A percentile compares a stretch with the other conserved stretches of the same genome.
Evolutionary conservation across 352 stramenopile genomes (phyloP).

Genomic region (Globisporangium orthogonon): DNA sequence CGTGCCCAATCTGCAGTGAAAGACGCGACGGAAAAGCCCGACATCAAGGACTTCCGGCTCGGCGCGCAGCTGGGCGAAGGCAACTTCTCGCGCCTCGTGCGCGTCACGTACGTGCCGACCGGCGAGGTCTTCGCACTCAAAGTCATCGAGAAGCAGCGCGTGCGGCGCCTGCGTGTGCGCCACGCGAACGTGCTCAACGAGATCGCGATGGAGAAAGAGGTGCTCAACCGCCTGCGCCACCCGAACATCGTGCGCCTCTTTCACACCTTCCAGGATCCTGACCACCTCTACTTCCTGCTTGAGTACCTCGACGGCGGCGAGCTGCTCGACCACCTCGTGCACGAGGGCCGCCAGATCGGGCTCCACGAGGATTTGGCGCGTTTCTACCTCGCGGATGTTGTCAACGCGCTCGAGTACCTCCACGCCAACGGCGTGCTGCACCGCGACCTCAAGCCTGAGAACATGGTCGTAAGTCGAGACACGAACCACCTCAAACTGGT

Average conservation of each 20-base stretch:
- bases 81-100: conserved; percentile 95
- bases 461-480: conserved; percentile 84
- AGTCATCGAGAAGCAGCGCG: conserved; percentile 89
- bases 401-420: conserved; percentile 92
- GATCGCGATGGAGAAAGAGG: conserved; percentile 96
- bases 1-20: conserved; percentile 41
- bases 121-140: conserved; percentile 94
- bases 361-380: conserved; percentile 68
- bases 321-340: conserved; percentile 88
- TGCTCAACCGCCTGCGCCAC: conserved; percentile 86
- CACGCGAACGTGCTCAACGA: conserved; percentile 99
- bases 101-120: conserved; percentile 85
- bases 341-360: conserved; percentile 67
- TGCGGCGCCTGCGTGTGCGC: conserved; percentile 83
- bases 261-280: conserved; percentile 95
- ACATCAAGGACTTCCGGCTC: conserved; percentile 67
- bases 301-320: conserved; percentile 91
- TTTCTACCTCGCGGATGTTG: conserved; percentile 86
- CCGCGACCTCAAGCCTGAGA: conserved; percentile 93
- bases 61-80: conserved; percentile 68
- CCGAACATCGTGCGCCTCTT: conserved; percentile 93
- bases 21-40: conserved; percentile 62
- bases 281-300: conserved; percentile 95
- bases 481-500: conserved; percentile 70
- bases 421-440: conserved; percentile 91